Percentiles rank a stretch among this genome's conserved stretches.
phyloP scores from a whole-genome alignment of 306 rosid genomes.

The Casuarina equisetifolia region DNA sequence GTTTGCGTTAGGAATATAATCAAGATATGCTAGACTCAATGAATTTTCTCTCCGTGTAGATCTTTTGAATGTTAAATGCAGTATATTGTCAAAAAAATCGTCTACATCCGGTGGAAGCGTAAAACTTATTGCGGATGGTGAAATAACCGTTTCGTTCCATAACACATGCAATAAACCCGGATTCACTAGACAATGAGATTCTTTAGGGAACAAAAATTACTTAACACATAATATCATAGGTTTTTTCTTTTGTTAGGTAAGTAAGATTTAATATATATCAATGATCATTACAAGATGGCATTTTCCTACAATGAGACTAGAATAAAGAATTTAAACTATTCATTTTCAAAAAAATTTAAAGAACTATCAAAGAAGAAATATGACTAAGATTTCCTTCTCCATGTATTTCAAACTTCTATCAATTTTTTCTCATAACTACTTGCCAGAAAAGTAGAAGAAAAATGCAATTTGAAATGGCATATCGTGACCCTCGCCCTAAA shows the following conservation, averaged over 20 bases:
- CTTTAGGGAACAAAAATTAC: constrained; percentile 14
- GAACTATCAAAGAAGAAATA: constrained; percentile 7
- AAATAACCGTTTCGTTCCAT: constrained; percentile 44
- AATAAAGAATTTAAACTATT: no score
- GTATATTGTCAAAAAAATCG: constrained; percentile 55
- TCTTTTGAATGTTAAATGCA: background rate
- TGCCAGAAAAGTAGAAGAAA: constrained; percentile 17
- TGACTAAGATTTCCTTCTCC: constrained; percentile 27
- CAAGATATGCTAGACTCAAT: no score
- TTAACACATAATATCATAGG: no score
- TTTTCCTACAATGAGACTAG: no score
- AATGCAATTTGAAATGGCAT: background rate
- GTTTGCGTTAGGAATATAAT: no score
- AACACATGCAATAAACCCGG: constrained; percentile 28
- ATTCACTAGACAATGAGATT: constrained; percentile 30
- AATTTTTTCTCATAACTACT: constrained; percentile 15
- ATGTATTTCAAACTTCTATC: constrained; percentile 2
- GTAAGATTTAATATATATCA: no score
- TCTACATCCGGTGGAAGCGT: constrained; percentile 69
- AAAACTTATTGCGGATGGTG: constrained; percentile 51
- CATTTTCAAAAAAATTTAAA: no score
- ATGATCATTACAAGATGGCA: no score
- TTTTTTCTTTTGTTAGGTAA: no score
- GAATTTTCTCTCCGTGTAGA: no score
- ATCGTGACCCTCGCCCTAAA: background rate